phyloP scores from a whole-genome alignment of 305 asterid genomes.

The Fraxinus nigra region DNA sequence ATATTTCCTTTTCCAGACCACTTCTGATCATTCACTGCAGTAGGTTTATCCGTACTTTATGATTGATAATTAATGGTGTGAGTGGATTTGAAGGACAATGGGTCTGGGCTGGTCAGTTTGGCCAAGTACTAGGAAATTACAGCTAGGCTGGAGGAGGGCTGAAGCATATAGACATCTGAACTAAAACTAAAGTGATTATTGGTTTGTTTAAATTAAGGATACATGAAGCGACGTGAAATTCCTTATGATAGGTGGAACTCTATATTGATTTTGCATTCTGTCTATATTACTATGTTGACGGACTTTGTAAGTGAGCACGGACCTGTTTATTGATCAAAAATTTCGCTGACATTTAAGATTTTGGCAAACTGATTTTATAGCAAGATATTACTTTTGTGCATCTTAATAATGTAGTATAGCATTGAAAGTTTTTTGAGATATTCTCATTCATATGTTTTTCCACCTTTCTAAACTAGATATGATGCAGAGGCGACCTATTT shows the following conservation, averaged over 20 bases:
- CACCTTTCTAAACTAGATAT: slow-evolving; percentile 33
- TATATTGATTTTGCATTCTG: not conserved
- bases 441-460: not conserved
- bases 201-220: not conserved
- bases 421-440: slow-evolving; percentile 5
- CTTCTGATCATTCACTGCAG: not conserved
- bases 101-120: not conserved
- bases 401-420: slow-evolving; percentile 13
- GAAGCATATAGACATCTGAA: not conserved
- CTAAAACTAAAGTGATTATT: not conserved
- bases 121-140: slow-evolving; percentile 3
- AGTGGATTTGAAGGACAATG: not conserved
- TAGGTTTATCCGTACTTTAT: slow-evolving; percentile 2
- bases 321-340: not conserved
- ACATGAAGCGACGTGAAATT: not conserved
- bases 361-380: slow-evolving; percentile 9
- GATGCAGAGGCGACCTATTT: slow-evolving; percentile 51
- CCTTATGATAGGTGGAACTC: not conserved
- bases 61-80: not conserved
- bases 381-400: not conserved
- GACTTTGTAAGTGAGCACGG: not conserved
- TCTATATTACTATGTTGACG: slow-evolving; percentile 10
- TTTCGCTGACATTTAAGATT: not conserved
- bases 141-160: not conserved
- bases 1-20: not conserved